Conservation (phyloP, 345 rosid species). For the Rhizophora mangle region DNA sequence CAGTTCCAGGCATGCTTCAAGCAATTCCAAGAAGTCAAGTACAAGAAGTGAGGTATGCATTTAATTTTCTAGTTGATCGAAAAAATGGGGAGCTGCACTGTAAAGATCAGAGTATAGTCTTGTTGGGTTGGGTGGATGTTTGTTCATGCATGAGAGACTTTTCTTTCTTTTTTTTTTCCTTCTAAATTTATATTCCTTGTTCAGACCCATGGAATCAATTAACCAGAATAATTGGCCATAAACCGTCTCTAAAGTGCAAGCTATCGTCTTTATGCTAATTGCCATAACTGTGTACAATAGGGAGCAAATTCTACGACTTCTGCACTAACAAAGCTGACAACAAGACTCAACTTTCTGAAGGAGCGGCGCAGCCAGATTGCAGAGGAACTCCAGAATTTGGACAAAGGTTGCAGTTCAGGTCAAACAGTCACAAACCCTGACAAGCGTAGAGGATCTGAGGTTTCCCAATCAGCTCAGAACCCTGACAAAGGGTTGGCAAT, state of each 20-base stretch:
- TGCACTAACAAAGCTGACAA: constrained; percentile 74
- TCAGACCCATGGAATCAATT: not conserved
- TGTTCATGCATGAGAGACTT: not conserved
- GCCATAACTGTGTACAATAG: constrained; percentile 26
- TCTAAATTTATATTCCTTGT: not conserved
- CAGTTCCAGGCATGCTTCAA: constrained; percentile 34
- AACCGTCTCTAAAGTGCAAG: no score
- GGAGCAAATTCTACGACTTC: constrained; percentile 49
- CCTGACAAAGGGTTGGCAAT: constrained; percentile 12
- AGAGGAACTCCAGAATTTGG: constrained; percentile 52
- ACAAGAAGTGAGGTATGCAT: constrained; percentile 64
- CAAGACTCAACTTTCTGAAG: constrained; percentile 76
- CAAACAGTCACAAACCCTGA: constrained; percentile 18
- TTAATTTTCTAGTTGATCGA: not conserved
- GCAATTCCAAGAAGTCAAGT: constrained; percentile 52
- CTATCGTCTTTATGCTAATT: no score
- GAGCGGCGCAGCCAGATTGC: constrained; percentile 71
- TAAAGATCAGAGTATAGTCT: not conserved
- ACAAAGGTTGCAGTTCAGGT: constrained; percentile 37
- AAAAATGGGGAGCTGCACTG: not conserved
- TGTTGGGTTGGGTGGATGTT: not conserved
- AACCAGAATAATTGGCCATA: no score
- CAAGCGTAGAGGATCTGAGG: constrained; percentile 8
- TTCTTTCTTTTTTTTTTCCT: no score
- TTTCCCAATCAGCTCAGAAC: constrained; percentile 8